A percentile compares a stretch with the other conserved stretches of the same genome.
Conservation (phyloP, 2,329 filamentous ascomycete genomes). For the Trichoderma sp. region DNA sequence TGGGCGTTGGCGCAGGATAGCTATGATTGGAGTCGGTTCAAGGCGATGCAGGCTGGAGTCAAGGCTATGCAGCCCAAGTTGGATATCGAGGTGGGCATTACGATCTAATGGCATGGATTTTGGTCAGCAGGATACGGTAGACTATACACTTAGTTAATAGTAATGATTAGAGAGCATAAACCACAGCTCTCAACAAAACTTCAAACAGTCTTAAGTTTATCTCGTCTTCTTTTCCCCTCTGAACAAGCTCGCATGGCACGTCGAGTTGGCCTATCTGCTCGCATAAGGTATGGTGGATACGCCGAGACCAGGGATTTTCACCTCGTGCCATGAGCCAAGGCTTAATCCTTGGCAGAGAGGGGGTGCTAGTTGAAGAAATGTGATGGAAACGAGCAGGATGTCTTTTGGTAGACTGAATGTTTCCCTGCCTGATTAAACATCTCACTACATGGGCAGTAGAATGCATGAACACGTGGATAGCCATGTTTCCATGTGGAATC, state of each 20-base stretch:
- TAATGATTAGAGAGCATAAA: neutral
- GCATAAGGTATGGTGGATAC: neutral
- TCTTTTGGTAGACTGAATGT: neutral
- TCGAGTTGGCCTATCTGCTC: neutral
- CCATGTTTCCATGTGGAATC: neutral
- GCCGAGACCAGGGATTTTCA: neutral
- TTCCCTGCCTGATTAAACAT: neutral
- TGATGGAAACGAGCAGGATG: neutral
- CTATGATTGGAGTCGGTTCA: slow-evolving; percentile 42
- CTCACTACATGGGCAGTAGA: neutral
- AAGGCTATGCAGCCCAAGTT: neutral
- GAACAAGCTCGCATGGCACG: neutral
- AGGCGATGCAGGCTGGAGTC: slow-evolving; percentile 37
- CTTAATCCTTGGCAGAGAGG: neutral
- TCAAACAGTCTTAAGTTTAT: neutral
- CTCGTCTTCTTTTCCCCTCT: neutral
- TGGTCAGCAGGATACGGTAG: neutral
- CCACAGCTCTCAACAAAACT: neutral
- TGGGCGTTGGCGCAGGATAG: slow-evolving; percentile 54
- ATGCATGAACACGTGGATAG: neutral
- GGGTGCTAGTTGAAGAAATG: neutral
- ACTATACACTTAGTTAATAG: neutral
- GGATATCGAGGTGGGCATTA: neutral
- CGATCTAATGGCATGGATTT: neutral
- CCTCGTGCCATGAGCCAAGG: neutral